Base-by-base conservation (phyloP, 1,284 basidiomycete genomes). In the Meripilus lineatus region DNA sequence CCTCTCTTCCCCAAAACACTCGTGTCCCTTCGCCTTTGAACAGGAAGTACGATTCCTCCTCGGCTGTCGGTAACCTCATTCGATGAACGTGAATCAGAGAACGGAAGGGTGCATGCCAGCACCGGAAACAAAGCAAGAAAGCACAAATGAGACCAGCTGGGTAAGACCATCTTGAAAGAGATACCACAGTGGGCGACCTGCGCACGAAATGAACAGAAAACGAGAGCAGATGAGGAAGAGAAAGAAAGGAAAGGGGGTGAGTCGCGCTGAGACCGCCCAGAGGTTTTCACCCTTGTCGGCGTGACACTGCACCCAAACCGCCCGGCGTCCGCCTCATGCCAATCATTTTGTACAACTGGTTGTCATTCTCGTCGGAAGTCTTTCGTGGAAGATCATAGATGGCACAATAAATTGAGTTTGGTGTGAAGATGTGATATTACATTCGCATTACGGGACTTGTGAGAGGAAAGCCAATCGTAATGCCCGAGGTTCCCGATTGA, bases 161-260 rank as follows among this genome's bases (percentile, higher is more conserved):
- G 20, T 25, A 35, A 39, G 33, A 48, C 24, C 51, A 50, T 52
- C 5, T 14, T 40, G 28, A 28, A 32, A 50, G 26, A 13, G 35
- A 42, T 37, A n/a, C 35, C 33, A 32, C 23, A 40, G 23, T 4
- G 42, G 38, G 49, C 41, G 46, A 46, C 46, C 15, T 7, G 20
- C 21, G 11, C n/a, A 23, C 42, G 42, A 34, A 28, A 49, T 47
- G 51, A 49, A 49, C 49, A 45, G 43, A 23, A 36, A 41, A 38
- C 37, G 40, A 23, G 22, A 25, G 35, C 25, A 35, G 22, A 40
- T 37, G 38, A 39, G 25, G 26, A 40, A 48, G 22, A 23, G 25
- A 18, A 38, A 20, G 25, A 43, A 25, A 43, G 15, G 32, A 18
- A 40, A 40, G 26, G 11, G 21, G 14, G 14, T n/a, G n/a, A n/a